Evolutionary conservation across 2,329 filamentous ascomycete genomes (phyloP).

Genomic region (Cercospora beticola): DNA sequence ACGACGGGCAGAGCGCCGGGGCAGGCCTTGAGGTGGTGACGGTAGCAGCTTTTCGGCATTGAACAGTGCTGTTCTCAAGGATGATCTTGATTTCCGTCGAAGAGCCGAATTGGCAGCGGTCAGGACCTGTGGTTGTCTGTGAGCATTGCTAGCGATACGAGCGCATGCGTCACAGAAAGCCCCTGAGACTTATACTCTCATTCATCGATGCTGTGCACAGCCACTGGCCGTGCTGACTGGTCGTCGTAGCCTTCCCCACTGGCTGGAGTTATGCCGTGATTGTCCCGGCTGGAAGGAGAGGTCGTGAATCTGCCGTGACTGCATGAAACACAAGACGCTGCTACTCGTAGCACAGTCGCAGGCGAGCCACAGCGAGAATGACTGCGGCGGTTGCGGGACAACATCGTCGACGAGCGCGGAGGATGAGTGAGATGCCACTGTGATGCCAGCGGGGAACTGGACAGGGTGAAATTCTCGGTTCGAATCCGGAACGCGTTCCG

Average conservation of each 20-base stretch:
- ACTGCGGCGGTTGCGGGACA: not conserved
- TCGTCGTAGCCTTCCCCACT: constrained; percentile 15
- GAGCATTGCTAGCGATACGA: not conserved
- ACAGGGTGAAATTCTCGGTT: not conserved
- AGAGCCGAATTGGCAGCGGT: constrained; percentile 1
- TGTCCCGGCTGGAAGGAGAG: not conserved
- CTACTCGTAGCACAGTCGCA: not conserved
- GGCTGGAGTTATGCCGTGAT: constrained; percentile 4
- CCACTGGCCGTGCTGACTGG: constrained; percentile 11
- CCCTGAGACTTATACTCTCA: constrained; percentile 10
- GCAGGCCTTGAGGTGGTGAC: not conserved
- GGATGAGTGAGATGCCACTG: not conserved
- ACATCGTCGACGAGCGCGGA: not conserved
- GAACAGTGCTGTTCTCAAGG: not conserved
- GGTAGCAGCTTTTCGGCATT: not conserved
- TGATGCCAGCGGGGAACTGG: not conserved
- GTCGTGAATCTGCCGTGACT: not conserved
- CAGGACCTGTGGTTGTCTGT: not conserved
- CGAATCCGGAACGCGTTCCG: not conserved
- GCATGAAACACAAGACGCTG: not conserved
- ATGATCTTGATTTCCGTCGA: constrained; percentile 3
- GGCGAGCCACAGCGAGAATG: not conserved
- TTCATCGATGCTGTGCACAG: constrained; percentile 9
- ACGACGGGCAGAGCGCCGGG: not conserved
- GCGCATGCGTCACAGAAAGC: not conserved